A percentile compares a stretch with the other conserved stretches of the same genome.
Evolutionary conservation across 2,329 filamentous ascomycete genomes (phyloP).

Genomic region (Thermomyces lanuginosus): DNA sequence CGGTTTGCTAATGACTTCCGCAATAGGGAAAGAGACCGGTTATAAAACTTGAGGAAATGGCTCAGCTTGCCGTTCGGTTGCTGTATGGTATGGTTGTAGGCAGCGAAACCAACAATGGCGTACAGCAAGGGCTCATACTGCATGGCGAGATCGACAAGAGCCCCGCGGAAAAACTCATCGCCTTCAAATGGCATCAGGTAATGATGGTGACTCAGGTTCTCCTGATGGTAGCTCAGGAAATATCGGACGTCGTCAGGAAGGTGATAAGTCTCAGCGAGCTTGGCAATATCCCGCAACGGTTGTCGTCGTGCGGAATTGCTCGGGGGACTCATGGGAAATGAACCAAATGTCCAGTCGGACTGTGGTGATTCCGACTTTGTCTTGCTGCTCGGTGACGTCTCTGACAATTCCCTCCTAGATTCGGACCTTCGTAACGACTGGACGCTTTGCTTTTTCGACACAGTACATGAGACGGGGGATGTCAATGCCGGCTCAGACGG

Average conservation of each 20-base stretch:
- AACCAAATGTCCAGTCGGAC: slow-evolving; percentile 36
- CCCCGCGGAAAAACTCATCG: slow-evolving; percentile 55
- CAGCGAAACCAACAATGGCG: slow-evolving; percentile 72
- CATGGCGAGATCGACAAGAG: slow-evolving; percentile 55
- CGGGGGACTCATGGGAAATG: too few species aligned
- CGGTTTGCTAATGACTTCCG: slow-evolving; percentile 53
- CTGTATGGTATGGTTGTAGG: slow-evolving; percentile 64
- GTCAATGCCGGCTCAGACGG: slow-evolving; percentile 13
- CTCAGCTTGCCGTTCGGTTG: slow-evolving; percentile 57
- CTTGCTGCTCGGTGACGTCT: slow-evolving; percentile 23
- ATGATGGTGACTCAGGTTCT: slow-evolving; percentile 64
- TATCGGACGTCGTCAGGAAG: slow-evolving; percentile 52
- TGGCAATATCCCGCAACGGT: slow-evolving; percentile 10
- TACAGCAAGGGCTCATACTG: slow-evolving; percentile 70
- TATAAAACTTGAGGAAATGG: slow-evolving; percentile 78
- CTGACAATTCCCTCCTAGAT: slow-evolving; percentile 14
- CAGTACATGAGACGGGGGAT: too few species aligned
- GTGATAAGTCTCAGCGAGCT: slow-evolving; percentile 12
- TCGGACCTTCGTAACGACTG: slow-evolving; percentile 14
- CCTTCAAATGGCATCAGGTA: slow-evolving; percentile 61
- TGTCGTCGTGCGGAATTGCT: too few species aligned
- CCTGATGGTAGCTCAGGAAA: slow-evolving; percentile 62
- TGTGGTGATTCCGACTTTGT: slow-evolving; percentile 36
- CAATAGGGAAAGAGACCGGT: slow-evolving; percentile 65
- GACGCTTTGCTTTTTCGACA: slow-evolving; percentile 14